Evolutionary conservation across 805 yeast species (phyloP).

Genomic region (Candida ficus): DNA sequence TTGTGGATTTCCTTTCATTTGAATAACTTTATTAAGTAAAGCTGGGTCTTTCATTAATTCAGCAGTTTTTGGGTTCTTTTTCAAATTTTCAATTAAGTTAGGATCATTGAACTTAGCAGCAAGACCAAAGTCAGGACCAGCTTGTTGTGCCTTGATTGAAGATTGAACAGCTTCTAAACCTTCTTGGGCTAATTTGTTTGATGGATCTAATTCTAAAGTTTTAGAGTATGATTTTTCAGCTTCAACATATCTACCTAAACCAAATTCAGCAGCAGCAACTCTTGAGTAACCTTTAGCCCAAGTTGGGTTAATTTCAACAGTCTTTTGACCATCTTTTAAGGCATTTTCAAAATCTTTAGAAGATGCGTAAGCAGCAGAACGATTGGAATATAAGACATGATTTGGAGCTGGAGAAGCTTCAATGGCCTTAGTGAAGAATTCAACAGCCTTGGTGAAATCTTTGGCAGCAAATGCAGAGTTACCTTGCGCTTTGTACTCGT

Average conservation of each 20-base stretch:
- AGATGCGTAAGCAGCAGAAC: conserved; percentile 90
- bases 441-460: conserved; percentile 76
- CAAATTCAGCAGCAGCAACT: conserved; percentile 88
- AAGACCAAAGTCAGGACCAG: conserved; percentile 73
- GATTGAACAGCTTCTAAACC: conserved; percentile 71
- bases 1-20: conserved; percentile 67
- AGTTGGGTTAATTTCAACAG: conserved; percentile 71
- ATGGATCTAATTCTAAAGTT: conserved; percentile 75
- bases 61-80: conserved; percentile 80
- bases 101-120: conserved; percentile 80
- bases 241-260: conserved; percentile 73
- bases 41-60: conserved; percentile 84
- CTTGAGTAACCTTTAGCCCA: conserved; percentile 98
- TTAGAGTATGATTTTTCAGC: conserved; percentile 69
- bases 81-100: conserved; percentile 65
- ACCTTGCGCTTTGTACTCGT: conserved; percentile 85
- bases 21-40: conserved; percentile 62
- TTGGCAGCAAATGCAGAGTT: conserved; percentile 89
- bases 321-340: conserved; percentile 76
- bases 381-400: conserved; percentile 88
- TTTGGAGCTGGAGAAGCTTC: conserved; percentile 77
- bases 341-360: conserved; percentile 70
- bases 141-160: conserved; percentile 43
- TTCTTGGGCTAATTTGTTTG: conserved; percentile 79
- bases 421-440: conserved; percentile 79